A percentile compares a stretch with the other conserved stretches of the same genome.
Evolutionary conservation across 352 stramenopile species (phyloP).

Genomic region (Pythium guiyangense): DNA sequence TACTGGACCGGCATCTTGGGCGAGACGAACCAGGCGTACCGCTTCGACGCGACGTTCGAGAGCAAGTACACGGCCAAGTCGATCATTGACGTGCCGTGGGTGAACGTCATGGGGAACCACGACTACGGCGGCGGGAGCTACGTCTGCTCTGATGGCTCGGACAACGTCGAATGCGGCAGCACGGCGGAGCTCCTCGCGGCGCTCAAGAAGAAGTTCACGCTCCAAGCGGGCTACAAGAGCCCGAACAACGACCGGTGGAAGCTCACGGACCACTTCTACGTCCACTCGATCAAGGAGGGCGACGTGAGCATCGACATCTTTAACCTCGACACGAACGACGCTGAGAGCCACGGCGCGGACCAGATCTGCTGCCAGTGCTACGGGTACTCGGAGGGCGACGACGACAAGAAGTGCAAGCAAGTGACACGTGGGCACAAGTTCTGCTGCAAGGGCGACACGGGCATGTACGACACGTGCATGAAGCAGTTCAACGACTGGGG

Average conservation of each 20-base stretch:
- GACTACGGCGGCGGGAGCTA: conserved; percentile 58
- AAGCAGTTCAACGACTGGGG: conserved; percentile 61
- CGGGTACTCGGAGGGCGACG: conserved; percentile 48
- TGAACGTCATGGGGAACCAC: conserved; percentile 72
- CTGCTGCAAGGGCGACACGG: conserved; percentile 48
- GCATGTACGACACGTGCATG: conserved; percentile 57
- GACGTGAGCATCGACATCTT: conserved; percentile 76
- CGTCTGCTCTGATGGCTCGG: conserved; percentile 39
- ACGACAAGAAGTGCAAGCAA: conserved; percentile 48
- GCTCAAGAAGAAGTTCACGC: conserved; percentile 11
- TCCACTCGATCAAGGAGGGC: conserved; percentile 57
- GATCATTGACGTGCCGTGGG: conserved; percentile 45
- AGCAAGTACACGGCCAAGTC: conserved; percentile 44
- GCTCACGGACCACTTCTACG: conserved; percentile 81
- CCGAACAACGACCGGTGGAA: conserved; percentile 78
- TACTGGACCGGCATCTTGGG: conserved; percentile 61
- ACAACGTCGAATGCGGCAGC: conserved; percentile 33
- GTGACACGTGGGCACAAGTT: conserved; percentile 39
- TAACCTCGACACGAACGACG: conserved; percentile 83
- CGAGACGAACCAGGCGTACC: conserved; percentile 31
- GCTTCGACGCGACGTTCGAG: conserved; percentile 54
- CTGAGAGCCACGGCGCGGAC: conserved; percentile 48
- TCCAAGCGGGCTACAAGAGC: conserved; percentile 73
- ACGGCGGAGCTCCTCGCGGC: conserved; percentile 7
- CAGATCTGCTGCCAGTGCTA: conserved; percentile 86